Percentiles rank a stretch among this genome's conserved stretches.
These are phyloP conservation scores for Penicillium lagena DNA, from an alignment of 495 filamentous ascomycete genomes.

Conservation along the genomic window DNA sequence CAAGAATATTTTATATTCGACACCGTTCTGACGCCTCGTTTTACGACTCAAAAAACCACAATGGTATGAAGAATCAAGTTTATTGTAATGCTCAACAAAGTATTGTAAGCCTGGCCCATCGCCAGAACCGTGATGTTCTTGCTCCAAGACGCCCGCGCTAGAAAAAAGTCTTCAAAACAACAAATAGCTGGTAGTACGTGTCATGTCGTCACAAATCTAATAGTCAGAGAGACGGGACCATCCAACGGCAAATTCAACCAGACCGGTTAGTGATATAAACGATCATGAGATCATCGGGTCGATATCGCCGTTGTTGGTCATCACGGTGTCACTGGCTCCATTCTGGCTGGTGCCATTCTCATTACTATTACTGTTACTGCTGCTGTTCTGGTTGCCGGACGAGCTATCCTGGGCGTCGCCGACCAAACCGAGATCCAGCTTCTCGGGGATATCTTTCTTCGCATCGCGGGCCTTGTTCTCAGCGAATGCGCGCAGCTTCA, in stretches of 20 bases:
- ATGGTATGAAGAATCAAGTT: too few species aligned
- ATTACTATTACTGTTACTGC: conserved; percentile 16
- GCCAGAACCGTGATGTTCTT: not conserved
- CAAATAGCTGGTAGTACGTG: not conserved
- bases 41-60: too few species aligned
- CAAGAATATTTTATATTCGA: too few species aligned
- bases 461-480: conserved; percentile 68
- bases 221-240: too few species aligned
- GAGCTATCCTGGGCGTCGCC: conserved; percentile 23
- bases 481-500: conserved; percentile 78
- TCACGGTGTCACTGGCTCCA: conserved; percentile 33
- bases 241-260: too few species aligned
- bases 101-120: not conserved
- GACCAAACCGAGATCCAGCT: conserved; percentile 64
- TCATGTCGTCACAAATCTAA: too few species aligned
- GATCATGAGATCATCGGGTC: conserved; percentile 55
- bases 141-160: conserved; percentile 19
- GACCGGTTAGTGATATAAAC: not conserved
- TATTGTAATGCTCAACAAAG: not conserved
- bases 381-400: conserved; percentile 11
- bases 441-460: conserved; percentile 68
- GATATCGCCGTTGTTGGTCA: conserved; percentile 42
- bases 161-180: conserved; percentile 1
- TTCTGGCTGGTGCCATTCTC: conserved; percentile 13
- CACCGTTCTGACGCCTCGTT: too few species aligned